Evolutionary conservation across 176 grass and related monocot species (phyloP).

Genomic region (Calamus simplicifolius): DNA sequence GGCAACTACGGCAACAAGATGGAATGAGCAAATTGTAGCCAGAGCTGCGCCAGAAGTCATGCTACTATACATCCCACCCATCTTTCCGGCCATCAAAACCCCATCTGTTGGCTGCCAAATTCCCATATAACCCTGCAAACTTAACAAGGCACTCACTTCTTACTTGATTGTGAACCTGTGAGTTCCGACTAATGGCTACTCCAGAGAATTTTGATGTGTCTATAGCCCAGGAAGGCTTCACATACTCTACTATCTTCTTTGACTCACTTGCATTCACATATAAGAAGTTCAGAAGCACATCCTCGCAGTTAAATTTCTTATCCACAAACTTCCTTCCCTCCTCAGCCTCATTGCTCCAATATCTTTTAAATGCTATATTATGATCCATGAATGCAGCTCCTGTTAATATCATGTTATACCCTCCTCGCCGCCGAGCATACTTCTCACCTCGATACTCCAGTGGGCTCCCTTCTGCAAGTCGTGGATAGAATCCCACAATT

Average conservation of each 20-base stretch:
- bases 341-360: conserved; percentile 60
- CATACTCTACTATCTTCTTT: conserved; percentile 62
- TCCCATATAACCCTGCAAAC: conserved; percentile 68
- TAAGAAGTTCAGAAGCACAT: conserved; percentile 81
- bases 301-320: conserved; percentile 80
- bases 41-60: not conserved
- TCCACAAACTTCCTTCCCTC: conserved; percentile 50
- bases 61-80: conserved; percentile 72
- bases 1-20: no score
- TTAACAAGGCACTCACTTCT: conserved; percentile 64
- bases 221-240: conserved; percentile 82
- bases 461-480: conserved; percentile 56
- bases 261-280: conserved; percentile 57
- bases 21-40: no score
- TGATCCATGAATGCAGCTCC: conserved; percentile 96
- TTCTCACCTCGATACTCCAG: conserved; percentile 57
- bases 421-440: conserved; percentile 35
- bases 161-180: conserved; percentile 56
- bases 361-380: conserved; percentile 59
- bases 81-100: conserved; percentile 49
- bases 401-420: conserved; percentile 89
- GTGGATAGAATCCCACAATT: conserved; percentile 81
- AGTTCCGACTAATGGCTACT: conserved; percentile 74
- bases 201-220: conserved; percentile 94
- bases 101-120: conserved; percentile 55